Evolutionary conservation across 768 basidiomycete genomes (phyloP).

Genomic region (Lactarius deliciosus): DNA sequence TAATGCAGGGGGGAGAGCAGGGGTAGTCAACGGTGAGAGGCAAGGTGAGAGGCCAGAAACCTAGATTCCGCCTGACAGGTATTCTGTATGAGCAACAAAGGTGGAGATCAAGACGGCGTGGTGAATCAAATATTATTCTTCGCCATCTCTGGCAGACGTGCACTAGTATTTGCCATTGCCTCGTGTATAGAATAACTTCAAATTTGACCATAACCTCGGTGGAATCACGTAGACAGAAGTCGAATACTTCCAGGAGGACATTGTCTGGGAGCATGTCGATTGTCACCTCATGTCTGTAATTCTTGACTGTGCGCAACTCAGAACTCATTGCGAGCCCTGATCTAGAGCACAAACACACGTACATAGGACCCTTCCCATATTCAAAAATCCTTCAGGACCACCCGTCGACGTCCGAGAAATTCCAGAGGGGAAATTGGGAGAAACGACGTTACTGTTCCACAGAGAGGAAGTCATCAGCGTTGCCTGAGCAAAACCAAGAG

Average conservation of each 20-base stretch:
- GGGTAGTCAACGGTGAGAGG: background rate
- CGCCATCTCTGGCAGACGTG: constrained; percentile 1
- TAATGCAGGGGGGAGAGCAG: accelerated
- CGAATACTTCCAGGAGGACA: background rate
- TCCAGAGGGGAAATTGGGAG: background rate
- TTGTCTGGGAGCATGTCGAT: background rate
- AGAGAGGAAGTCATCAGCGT: background rate
- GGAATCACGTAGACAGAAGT: background rate
- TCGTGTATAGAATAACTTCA: background rate
- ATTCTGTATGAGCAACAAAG: background rate
- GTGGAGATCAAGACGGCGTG: background rate
- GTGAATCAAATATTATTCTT: background rate
- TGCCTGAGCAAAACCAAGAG: background rate
- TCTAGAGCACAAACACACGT: background rate
- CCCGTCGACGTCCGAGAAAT: background rate
- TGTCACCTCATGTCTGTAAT: background rate
- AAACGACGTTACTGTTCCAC: too few relatives aligned
- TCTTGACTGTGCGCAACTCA: background rate
- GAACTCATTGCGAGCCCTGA: background rate
- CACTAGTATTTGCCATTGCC: background rate
- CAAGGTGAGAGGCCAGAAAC: background rate
- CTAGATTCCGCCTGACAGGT: background rate
- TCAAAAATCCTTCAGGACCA: background rate
- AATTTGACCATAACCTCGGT: background rate
- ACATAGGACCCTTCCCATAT: background rate